Evolutionary conservation across 1,284 basidiomycete genomes (phyloP).

Genomic region (Microbotryum saponariae): DNA sequence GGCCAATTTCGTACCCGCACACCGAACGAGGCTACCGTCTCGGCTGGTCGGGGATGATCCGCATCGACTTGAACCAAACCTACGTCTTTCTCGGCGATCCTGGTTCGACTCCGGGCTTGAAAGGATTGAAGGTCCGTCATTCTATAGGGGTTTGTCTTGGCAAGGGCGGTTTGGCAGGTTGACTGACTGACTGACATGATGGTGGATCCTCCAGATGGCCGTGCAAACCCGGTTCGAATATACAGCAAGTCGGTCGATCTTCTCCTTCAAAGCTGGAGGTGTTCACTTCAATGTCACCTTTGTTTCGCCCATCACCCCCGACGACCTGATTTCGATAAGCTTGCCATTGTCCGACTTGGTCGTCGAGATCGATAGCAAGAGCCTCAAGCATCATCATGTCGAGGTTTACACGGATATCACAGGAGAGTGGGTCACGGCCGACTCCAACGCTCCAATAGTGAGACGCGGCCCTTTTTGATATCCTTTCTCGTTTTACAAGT

Average conservation of each 20-base stretch:
- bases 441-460: conserved; percentile 21
- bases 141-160: too few species aligned
- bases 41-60: conserved; percentile 29
- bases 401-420: conserved; percentile 31
- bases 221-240: conserved; percentile 14
- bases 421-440: conserved; percentile 30
- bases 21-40: conserved; percentile 12
- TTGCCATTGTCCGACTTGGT: conserved; percentile 30
- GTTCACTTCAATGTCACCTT: conserved; percentile 26
- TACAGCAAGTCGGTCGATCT: conserved; percentile 23
- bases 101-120: background rate
- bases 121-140: background rate
- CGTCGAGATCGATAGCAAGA: conserved; percentile 12
- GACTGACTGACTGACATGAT: too few species aligned
- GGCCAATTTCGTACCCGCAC: conserved; percentile 27
- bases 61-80: conserved; percentile 21
- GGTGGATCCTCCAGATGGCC: background rate
- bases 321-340: conserved; percentile 26
- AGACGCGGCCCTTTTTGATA: background rate
- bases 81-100: conserved; percentile 31
- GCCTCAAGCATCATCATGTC: conserved; percentile 8
- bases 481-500: background rate
- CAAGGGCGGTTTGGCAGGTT: too few species aligned
- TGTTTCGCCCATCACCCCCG: conserved; percentile 27
- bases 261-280: conserved; percentile 14